Evolutionary conservation across 371 early-diverging fungal species (phyloP), one percentile per base, ranked within the genome.

Genomic region (Funneliformis caledonium): DNA sequence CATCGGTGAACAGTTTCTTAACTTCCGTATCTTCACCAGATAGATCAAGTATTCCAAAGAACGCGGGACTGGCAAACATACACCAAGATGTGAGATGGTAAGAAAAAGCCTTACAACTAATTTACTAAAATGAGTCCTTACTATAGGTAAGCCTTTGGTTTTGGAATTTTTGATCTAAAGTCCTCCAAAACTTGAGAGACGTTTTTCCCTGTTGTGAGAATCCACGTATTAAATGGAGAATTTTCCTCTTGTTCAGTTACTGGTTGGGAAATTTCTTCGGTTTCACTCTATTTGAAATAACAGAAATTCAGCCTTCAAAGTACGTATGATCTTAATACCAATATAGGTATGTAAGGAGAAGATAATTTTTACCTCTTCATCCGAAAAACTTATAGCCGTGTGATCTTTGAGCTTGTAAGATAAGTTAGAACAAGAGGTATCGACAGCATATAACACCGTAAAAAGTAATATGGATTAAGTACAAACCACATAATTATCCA

Each of bases 21-120:
- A 76, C 62, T 64, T 59, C 45, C 4, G 7, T 61, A 59, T 59
- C 75, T 60, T 76, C 65, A 1, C 76, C 76, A 33, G 64, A 62
- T 62, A 76, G 47, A 62, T 64, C 77, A 43, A 76, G 31, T 12
- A 76, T 76, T n/a, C 77, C 62, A 65, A 76, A 76, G 64, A 47
- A 76, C 48, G 47, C 47, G 9, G 65, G 77, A 65, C 77, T 76
- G 43, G 43, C 2, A 67, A 67, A 42, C 42, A 67, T 43, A 7
- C 14, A 43, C 43, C 19, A 12, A 67, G 19, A 67, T 12, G 33
- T 14, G 33, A 42, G 14, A 4, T 43, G 2, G 12, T 26, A 26
- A 26, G 7, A 42, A 19, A 67, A 42, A 67, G 19, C 3, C 9
- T 16, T 43, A 43, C 43, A 67, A 67, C 9, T 42, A 4, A 42